These are phyloP conservation scores for Senna siamea DNA, from an alignment of 306 rosid species.

Conservation along the genomic window DNA sequence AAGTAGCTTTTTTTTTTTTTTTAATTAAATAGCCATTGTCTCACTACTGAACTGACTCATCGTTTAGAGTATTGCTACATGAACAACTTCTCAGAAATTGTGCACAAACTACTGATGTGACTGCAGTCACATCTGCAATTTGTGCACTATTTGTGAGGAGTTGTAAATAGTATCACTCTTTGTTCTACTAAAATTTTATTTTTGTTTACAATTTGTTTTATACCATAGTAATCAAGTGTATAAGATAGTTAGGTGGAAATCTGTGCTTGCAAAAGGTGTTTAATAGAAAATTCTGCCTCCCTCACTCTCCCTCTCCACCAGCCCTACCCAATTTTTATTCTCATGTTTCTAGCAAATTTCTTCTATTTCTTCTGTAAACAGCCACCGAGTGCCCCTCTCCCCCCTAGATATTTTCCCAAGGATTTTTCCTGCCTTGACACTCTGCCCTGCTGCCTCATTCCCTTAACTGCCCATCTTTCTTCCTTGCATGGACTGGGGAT, in stretches of 20 bases:
- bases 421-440: neutral
- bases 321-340: neutral
- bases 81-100: neutral
- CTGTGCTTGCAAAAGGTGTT: neutral
- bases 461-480: neutral
- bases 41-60: neutral
- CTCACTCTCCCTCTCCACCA: neutral
- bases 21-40: too few species aligned
- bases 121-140: neutral
- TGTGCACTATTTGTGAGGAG: neutral
- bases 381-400: neutral
- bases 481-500: neutral
- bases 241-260: neutral
- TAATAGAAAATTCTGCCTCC: neutral
- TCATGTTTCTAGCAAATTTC: neutral
- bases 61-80: neutral
- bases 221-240: neutral
- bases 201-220: neutral
- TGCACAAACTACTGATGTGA: neutral
- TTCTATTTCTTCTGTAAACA: too few species aligned
- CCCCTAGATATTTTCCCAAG: neutral
- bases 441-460: neutral
- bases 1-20: neutral
- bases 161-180: neutral
- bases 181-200: neutral